Evolutionary conservation across 495 filamentous ascomycete species (phyloP).

Genomic region (Diplogelasinospora grovesii): DNA sequence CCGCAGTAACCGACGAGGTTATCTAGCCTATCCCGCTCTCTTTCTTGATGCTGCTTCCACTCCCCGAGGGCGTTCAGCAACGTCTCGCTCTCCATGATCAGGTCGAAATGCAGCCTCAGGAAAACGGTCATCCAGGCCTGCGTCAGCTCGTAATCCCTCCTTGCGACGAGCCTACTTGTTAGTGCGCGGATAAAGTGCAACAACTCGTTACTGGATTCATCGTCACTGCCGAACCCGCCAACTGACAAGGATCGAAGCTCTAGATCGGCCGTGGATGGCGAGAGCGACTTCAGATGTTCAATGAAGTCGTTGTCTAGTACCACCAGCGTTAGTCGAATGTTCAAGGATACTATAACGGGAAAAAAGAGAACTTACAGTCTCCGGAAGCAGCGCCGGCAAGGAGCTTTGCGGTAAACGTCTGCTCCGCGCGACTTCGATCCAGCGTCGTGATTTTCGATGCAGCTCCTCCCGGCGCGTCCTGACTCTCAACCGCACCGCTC

Average conservation of each 20-base stretch:
- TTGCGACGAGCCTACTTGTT: constrained; percentile 55
- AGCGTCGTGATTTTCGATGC: constrained; percentile 34
- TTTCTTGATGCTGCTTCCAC: constrained; percentile 63
- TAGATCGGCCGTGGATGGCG: constrained; percentile 76
- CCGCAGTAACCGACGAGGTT: constrained; percentile 77
- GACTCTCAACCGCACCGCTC: constrained; percentile 4
- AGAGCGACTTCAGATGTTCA: constrained; percentile 66
- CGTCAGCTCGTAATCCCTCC: constrained; percentile 82
- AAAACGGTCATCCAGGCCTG: constrained; percentile 97
- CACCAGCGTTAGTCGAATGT: constrained; percentile 5
- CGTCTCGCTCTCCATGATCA: constrained; percentile 34
- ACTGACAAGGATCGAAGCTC: constrained; percentile 75
- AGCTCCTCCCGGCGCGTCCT: constrained; percentile 14
- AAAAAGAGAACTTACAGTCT: constrained; percentile 40
- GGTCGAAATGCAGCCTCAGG: constrained; percentile 61
- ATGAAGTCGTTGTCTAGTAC: constrained; percentile 54
- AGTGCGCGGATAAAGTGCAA: constrained; percentile 68
- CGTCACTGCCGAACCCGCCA: constrained; percentile 24
- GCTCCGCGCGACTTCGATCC: constrained; percentile 33
- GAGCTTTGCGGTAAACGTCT: constrained; percentile 58
- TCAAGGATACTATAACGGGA: not conserved
- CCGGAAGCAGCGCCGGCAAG: constrained; percentile 36
- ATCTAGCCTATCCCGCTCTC: constrained; percentile 62
- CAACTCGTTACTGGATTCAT: constrained; percentile 40
- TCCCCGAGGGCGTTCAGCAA: constrained; percentile 45